phyloP scores from a whole-genome alignment of 768 basidiomycete species.

The Clathrus columnatus region DNA sequence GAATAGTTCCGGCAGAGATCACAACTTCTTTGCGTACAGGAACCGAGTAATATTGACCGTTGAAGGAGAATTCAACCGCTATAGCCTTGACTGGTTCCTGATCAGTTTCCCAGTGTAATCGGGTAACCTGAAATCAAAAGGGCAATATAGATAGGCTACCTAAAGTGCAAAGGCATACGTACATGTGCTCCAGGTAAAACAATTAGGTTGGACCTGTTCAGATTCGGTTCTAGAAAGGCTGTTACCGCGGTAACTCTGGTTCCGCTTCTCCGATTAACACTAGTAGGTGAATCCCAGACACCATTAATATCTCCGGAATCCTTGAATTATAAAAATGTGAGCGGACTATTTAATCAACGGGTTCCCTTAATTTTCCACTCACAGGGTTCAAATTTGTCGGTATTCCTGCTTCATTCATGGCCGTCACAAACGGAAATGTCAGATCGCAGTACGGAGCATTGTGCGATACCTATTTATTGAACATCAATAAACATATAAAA shows the following conservation, averaged over 20 bases:
- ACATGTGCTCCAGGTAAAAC: slow-evolving; percentile 6
- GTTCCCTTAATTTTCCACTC: not conserved
- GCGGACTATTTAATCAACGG: not conserved
- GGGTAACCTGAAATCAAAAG: not conserved
- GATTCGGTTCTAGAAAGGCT: not conserved
- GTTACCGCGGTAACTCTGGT: slow-evolving; percentile 7
- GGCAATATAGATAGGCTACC: not conserved
- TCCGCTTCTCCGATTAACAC: slow-evolving; percentile 6
- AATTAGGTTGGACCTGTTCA: slow-evolving; percentile 6
- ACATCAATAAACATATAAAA: slow-evolving; percentile 1
- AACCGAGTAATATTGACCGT: not conserved
- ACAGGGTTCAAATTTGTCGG: slow-evolving; percentile 4
- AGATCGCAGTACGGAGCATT: slow-evolving; percentile 5
- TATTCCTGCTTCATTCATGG: slow-evolving; percentile 6
- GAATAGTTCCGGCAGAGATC: not conserved
- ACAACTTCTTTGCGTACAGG: not conserved
- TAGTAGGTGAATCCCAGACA: slow-evolving; percentile 7
- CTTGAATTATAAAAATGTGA: not conserved
- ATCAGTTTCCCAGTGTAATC: not conserved
- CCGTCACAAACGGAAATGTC: not conserved
- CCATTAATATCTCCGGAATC: slow-evolving; percentile 8
- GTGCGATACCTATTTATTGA: slow-evolving; percentile 1
- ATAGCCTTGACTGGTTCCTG: not conserved
- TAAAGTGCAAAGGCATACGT: not conserved
- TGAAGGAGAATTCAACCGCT: not conserved